phyloP scores from a whole-genome alignment of 2,329 filamentous ascomycete species.

The Didymella pinodella region DNA sequence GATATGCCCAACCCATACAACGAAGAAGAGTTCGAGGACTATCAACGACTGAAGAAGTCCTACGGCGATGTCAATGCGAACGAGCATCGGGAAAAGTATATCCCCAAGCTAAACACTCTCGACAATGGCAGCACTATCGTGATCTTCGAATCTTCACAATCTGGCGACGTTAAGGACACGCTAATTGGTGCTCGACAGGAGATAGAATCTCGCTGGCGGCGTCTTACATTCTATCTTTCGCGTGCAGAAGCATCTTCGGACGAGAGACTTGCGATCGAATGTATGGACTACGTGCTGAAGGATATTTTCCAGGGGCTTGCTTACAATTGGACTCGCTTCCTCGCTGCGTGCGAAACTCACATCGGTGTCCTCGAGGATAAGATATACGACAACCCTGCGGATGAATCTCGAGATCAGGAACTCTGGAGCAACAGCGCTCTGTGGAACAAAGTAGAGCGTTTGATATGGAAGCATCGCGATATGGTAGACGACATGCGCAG shows the following conservation, averaged over 20 bases:
- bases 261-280: slow-evolving; percentile 55
- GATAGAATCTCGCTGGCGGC: slow-evolving; percentile 62
- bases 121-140: slow-evolving; percentile 62
- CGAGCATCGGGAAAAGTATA: slow-evolving; percentile 47
- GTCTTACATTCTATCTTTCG: slow-evolving; percentile 60
- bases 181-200: slow-evolving; percentile 60
- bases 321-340: slow-evolving; percentile 56
- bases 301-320: slow-evolving; percentile 60
- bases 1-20: slow-evolving; percentile 58
- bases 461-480: slow-evolving; percentile 60
- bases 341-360: slow-evolving; percentile 58
- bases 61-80: slow-evolving; percentile 41
- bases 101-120: slow-evolving; percentile 53
- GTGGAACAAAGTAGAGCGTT: slow-evolving; percentile 62
- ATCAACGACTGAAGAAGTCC: slow-evolving; percentile 42
- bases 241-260: slow-evolving; percentile 41
- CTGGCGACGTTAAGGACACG: slow-evolving; percentile 58
- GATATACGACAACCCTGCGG: slow-evolving; percentile 63
- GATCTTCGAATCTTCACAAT: slow-evolving; percentile 61
- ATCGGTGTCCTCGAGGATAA: slow-evolving; percentile 56
- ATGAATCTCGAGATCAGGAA: slow-evolving; percentile 61
- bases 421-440: slow-evolving; percentile 60
- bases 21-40: slow-evolving; percentile 47
- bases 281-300: slow-evolving; percentile 59
- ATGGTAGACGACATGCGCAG: slow-evolving; percentile 56